Conservation (phyloP, 257 asterid species). For the Gentiana straminea region DNA sequence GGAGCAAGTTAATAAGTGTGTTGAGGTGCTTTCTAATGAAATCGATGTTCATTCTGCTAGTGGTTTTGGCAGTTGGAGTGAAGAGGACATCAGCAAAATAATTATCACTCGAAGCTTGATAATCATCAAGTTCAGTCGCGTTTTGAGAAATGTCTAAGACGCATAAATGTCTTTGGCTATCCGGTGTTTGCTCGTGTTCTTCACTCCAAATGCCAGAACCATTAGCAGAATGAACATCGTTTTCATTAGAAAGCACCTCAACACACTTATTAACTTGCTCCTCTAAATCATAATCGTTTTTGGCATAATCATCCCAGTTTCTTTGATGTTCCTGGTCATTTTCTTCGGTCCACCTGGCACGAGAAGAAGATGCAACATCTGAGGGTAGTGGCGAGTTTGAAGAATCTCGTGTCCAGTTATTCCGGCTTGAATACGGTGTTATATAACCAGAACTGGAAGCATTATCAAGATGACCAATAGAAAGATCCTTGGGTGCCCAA, state of each 20-base stretch:
- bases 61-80: constrained; percentile 35
- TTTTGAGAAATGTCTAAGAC: constrained; percentile 20
- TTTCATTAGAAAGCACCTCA: constrained; percentile 12
- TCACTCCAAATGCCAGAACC: constrained; percentile 40
- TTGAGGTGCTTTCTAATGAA: constrained; percentile 12
- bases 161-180: constrained; percentile 21
- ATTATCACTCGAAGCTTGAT: constrained; percentile 11
- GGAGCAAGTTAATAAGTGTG: constrained; percentile 15
- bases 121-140: constrained; percentile 19
- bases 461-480: constrained; percentile 22
- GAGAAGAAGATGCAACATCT: constrained; percentile 32
- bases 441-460: constrained; percentile 39
- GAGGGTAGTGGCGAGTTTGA: constrained; percentile 25
- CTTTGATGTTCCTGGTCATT: constrained; percentile 29
- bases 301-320: constrained; percentile 18
- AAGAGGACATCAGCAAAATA: constrained; percentile 39
- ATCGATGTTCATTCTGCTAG: constrained; percentile 12
- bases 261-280: constrained; percentile 15
- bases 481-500: constrained; percentile 33
- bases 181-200: constrained; percentile 43
- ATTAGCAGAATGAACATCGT: constrained; percentile 12
- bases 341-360: constrained; percentile 59
- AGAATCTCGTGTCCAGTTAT: constrained; percentile 53
- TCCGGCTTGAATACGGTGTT: constrained; percentile 77
- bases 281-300: constrained; percentile 11